Evolutionary conservation across 805 yeast species (phyloP), one percentile per base, ranked within the genome.

Genomic region (Suhomyces sp.): DNA sequence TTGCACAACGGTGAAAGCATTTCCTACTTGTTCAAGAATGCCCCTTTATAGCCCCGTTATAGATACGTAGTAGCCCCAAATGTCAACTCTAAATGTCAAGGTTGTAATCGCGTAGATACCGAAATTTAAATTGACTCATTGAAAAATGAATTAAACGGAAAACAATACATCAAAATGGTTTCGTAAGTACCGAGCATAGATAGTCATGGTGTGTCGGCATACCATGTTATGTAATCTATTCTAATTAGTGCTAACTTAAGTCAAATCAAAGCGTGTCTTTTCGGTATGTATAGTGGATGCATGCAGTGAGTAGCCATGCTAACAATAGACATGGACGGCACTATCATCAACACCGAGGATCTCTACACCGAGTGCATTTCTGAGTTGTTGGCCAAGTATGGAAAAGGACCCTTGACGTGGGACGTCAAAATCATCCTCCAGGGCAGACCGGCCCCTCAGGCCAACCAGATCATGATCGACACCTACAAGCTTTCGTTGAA

Each of bases 271-370:
- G 92, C 91, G 33, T 86, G 90, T 74, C 85, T 86, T 56, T 86
- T 86, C 65, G 90, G 87, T 77, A 78, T 49, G 84, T 79, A 42
- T 23, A 26, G n/a, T 9, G 42, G 6, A 38, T 5, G 17, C 19
- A 24, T 12, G 2, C 13, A 6, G 24, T 9, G 41, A 36, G 22
- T 10, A 5, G 33, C 51, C 54, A 60, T 66, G 40, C 40, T 41
- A 48, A 46, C 40, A 46, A 31, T 46, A 76, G 97, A 90, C 77
- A 89, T 94, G 98, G 99, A 94, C 67, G 99, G 99, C 1, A 81
- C 96, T 23, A 76, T 94, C 57, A 81, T 94, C 65, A 90, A 92
- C 72, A 88, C 97, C 4, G 99, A 94, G 70, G 96, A 89, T 58
- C 77, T 92, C 51, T 94, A 94, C 69, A 93, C 99, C 1, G 83